Conservation (phyloP, 1,284 basidiomycete genomes). For the Albatrellus sp. region DNA sequence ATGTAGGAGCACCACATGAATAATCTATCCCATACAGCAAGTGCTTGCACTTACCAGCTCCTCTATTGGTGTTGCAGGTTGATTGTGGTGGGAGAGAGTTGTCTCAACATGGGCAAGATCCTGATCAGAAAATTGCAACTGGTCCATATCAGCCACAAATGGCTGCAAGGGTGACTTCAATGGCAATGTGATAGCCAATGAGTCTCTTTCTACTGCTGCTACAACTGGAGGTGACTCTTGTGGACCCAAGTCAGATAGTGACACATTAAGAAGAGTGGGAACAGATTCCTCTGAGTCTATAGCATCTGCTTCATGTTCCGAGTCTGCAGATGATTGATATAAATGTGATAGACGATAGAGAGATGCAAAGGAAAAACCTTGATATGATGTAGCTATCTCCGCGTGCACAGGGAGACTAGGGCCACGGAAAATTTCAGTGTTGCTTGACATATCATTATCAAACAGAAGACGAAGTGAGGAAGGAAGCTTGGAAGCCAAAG, state of each 20-base stretch:
- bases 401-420: conserved; percentile 17
- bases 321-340: conserved; percentile 17
- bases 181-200: no score
- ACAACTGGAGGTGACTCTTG: background rate
- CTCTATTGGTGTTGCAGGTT: background rate
- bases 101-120: no score
- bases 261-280: conserved; percentile 27
- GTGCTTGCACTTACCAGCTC: background rate
- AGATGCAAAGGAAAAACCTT: conserved; percentile 9
- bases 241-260: conserved; percentile 11
- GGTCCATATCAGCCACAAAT: no score
- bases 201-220: no score
- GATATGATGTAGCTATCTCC: conserved; percentile 13
- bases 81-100: background rate
- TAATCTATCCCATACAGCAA: background rate
- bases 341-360: conserved; percentile 6
- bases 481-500: conserved; percentile 40
- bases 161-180: no score
- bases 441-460: conserved; percentile 32
- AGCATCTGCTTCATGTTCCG: conserved; percentile 10
- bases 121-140: no score
- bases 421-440: conserved; percentile 31
- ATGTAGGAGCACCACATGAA: background rate
- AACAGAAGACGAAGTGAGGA: conserved; percentile 61
- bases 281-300: conserved; percentile 14